Evolutionary conservation across 768 basidiomycete genomes (phyloP).

Genomic region (Cystofilobasidium macerans): DNA sequence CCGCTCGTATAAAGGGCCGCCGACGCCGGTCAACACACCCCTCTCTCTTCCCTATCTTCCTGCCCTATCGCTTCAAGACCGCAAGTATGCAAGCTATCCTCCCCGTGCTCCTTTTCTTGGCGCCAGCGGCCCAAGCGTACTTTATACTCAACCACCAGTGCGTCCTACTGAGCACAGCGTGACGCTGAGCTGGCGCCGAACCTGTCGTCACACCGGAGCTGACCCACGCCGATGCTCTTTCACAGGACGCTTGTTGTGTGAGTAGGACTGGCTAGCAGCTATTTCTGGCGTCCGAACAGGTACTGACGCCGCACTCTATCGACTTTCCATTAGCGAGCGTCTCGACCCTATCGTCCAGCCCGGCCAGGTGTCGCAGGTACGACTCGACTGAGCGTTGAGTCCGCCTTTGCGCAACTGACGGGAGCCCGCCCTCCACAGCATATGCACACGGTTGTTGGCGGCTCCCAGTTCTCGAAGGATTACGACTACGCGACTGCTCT

Average conservation of each 20-base stretch:
- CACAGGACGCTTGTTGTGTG: no score
- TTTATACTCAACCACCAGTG: slow-evolving; percentile 13
- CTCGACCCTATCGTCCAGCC: slow-evolving; percentile 31
- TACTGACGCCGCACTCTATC: no score
- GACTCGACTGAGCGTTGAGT: no score
- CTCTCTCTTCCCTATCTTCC: background rate
- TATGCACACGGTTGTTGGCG: slow-evolving; percentile 39
- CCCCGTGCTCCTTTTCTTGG: background rate
- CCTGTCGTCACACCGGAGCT: background rate
- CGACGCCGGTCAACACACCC: background rate
- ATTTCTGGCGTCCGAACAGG: no score
- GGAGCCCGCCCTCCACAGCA: slow-evolving; percentile 21
- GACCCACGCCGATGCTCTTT: no score
- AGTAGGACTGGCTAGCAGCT: no score
- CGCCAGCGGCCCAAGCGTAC: background rate
- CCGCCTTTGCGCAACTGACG: no score
- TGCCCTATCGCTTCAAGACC: background rate
- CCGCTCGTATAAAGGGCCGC: no score
- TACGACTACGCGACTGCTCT: slow-evolving; percentile 34
- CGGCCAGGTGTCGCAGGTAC: slow-evolving; percentile 24
- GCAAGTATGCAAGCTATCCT: background rate
- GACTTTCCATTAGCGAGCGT: slow-evolving; percentile 11
- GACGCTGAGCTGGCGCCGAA: no score
- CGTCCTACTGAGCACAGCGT: no score
- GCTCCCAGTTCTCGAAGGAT: slow-evolving; percentile 36